Evolutionary conservation across 139 green algal species (phyloP).

Genomic region (Tetradesmus lagerheimii): DNA sequence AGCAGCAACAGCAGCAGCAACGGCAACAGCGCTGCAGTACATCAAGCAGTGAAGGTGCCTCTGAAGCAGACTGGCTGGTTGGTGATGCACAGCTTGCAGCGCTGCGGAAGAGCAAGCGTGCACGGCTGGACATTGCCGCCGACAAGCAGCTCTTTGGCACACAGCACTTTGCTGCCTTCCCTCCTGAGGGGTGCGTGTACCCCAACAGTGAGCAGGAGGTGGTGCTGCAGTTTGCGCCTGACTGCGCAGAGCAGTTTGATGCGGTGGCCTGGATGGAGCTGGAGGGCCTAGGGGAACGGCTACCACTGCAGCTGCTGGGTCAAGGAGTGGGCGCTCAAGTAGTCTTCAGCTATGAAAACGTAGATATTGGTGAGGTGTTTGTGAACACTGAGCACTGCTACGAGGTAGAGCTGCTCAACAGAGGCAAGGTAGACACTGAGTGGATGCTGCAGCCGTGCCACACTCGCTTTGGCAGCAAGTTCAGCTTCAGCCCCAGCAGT

Average conservation of each 20-base stretch:
- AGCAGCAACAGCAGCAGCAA: slow-evolving; percentile 10
- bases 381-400: slow-evolving; percentile 79
- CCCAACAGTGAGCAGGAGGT: slow-evolving; percentile 77
- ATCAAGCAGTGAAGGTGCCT: not conserved
- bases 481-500: slow-evolving; percentile 78
- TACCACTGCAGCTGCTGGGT: slow-evolving; percentile 70
- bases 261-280: slow-evolving; percentile 73
- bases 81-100: not conserved
- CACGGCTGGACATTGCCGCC: not conserved
- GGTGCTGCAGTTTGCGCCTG: slow-evolving; percentile 76
- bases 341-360: slow-evolving; percentile 80
- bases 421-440: slow-evolving; percentile 71
- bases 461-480: slow-evolving; percentile 70
- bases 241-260: slow-evolving; percentile 66
- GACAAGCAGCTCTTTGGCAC: slow-evolving; percentile 65
- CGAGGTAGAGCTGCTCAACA: slow-evolving; percentile 85
- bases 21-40: not conserved
- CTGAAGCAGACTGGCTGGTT: slow-evolving; percentile 6
- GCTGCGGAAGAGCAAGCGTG: slow-evolving; percentile 11
- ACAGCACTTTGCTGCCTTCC: slow-evolving; percentile 61
- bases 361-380: slow-evolving; percentile 86
- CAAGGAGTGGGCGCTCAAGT: slow-evolving; percentile 69
- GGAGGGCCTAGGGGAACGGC: slow-evolving; percentile 63
- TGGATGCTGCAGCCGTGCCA: slow-evolving; percentile 47
- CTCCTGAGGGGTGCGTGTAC: slow-evolving; percentile 70